phyloP scores from a whole-genome alignment of 441 rosid genomes.

The Pelargonium cotyledonis region DNA sequence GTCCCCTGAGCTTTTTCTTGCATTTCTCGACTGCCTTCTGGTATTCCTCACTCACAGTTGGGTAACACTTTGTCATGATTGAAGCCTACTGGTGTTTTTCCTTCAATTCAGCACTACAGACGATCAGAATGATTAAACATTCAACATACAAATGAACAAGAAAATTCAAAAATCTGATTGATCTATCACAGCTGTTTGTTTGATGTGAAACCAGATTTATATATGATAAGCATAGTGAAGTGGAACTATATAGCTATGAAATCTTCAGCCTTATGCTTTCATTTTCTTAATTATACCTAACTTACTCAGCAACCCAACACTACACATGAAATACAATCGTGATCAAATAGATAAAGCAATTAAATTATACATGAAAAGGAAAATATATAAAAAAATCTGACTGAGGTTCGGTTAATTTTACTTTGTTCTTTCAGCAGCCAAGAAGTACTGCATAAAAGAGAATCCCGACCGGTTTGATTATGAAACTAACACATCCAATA shows the following conservation, averaged over 20 bases:
- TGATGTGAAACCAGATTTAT: background rate
- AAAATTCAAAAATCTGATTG: background rate
- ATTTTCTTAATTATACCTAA: no score
- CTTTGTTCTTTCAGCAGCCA: background rate
- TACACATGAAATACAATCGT: no score
- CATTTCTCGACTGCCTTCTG: conserved; percentile 35
- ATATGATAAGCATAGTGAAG: background rate
- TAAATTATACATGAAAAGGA: no score
- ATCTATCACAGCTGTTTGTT: background rate
- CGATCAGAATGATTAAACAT: background rate
- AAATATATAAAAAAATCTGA: no score
- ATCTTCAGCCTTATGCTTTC: background rate
- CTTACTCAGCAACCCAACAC: no score
- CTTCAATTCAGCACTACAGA: background rate
- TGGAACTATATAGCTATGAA: background rate
- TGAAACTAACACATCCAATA: background rate
- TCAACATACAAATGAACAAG: background rate
- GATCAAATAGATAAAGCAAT: no score
- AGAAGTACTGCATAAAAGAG: background rate
- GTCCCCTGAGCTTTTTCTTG: conserved; percentile 49
- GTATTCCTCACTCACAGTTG: conserved; percentile 45
- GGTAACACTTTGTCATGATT: conserved; percentile 40
- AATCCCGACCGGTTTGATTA: background rate
- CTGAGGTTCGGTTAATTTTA: background rate
- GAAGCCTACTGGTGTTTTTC: background rate